Evolutionary conservation across 768 basidiomycete species (phyloP), one percentile per base, ranked within the genome.

Genomic region (Pholiota microspora): DNA sequence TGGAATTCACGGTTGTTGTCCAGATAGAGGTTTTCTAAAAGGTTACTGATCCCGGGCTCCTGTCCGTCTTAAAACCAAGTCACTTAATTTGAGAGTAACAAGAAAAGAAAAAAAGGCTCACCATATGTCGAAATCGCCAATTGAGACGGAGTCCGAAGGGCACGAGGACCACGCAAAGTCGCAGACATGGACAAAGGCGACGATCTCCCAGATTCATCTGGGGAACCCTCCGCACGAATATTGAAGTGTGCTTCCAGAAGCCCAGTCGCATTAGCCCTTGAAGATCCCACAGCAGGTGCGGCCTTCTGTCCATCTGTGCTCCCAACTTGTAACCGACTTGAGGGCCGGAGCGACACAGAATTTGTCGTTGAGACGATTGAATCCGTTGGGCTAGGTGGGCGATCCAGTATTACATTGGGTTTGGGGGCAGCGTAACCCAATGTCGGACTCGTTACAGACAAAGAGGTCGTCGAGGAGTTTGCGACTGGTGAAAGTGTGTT

Each of bases 21-120:
- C 32, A 92, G 75, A 65, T 94, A 98, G 18, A 95, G 76, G 53
- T 91, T 88, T 65, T 98, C 97, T 18, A 99, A 74, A 10, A 98
- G 75, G 46, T 90, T 89, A 64, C 82, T 89, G 62, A 98, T 92
- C 7, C 89, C 91, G 40, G 90, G 86, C 64, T 98, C 96, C 63
- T 89, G 89, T 0, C 90, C 90, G 60, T 97, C 95, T 94, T 62
- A 27, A 56, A 40, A 35, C 45, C 8, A 21, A 36, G 54, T 46
- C 23, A 49, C 24, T 24, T 60, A n/a, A 21, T 23, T 15, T 49
- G 35, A 18, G 32, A 40, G 18, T n/a, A 49, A 51, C 4, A 48
- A 45, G 25, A 31, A 15, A 3, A 25, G 7, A 31, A 32, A 12
- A 31, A 18, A 51, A 42, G 31, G 66, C 80, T 44, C 61, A 90